Evolutionary conservation across 1,284 basidiomycete genomes (phyloP).

Genomic region (Ustanciosporium gigantosporum): DNA sequence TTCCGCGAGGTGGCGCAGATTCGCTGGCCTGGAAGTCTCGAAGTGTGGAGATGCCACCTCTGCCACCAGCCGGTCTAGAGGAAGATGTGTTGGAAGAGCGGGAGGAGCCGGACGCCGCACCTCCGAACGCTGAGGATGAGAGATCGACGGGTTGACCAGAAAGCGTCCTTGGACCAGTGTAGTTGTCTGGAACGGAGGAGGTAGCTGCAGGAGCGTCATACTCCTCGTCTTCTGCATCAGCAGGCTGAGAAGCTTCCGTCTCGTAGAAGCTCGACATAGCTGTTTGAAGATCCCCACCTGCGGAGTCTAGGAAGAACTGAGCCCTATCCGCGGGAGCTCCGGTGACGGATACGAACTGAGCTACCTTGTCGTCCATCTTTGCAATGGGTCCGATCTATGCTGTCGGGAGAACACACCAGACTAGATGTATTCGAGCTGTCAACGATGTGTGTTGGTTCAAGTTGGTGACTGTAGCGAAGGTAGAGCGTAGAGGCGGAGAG

Average conservation of each 20-base stretch:
- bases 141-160: conserved; percentile 57
- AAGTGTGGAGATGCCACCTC: conserved; percentile 61
- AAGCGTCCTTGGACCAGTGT: conserved; percentile 58
- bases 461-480: too few relatives aligned
- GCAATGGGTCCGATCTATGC: too few relatives aligned
- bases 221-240: conserved; percentile 5
- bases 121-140: conserved; percentile 24
- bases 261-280: conserved; percentile 62
- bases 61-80: conserved; percentile 10
- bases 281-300: conserved; percentile 59
- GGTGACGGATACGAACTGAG: conserved; percentile 58
- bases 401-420: too few relatives aligned
- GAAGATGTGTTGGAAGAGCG: background rate
- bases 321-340: conserved; percentile 58
- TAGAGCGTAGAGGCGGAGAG: too few relatives aligned
- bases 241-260: conserved; percentile 15
- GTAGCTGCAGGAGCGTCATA: background rate
- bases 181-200: conserved; percentile 11
- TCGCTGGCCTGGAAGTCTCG: conserved; percentile 49
- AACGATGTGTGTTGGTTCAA: too few relatives aligned
- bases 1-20: conserved; percentile 9
- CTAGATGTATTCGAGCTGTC: too few relatives aligned
- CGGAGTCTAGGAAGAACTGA: conserved; percentile 60
- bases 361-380: conserved; percentile 50
- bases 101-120: conserved; percentile 1